phyloP scores from a whole-genome alignment of 2,329 filamentous ascomycete genomes.

The Apiospora saccharicola region DNA sequence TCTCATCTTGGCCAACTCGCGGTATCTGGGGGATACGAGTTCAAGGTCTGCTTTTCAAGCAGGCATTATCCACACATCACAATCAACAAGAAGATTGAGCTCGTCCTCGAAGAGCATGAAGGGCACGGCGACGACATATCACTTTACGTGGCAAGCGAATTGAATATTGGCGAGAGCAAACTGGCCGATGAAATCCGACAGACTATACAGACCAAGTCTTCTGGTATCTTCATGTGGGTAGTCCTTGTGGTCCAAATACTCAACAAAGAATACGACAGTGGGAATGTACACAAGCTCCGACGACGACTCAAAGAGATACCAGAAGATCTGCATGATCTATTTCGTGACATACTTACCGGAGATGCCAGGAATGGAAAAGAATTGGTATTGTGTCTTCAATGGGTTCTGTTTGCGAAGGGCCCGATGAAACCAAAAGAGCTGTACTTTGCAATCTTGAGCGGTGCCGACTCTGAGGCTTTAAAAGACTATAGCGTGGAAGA shows the following conservation, averaged over 20 bases:
- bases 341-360: constrained; percentile 57
- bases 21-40: not conserved
- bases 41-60: constrained; percentile 54
- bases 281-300: constrained; percentile 33
- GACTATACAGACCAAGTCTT: not conserved
- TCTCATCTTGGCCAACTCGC: constrained; percentile 45
- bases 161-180: not conserved
- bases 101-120: constrained; percentile 45
- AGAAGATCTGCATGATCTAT: constrained; percentile 52
- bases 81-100: constrained; percentile 39
- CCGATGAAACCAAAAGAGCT: constrained; percentile 54
- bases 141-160: not conserved
- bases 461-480: constrained; percentile 27
- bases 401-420: constrained; percentile 57
- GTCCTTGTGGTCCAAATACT: constrained; percentile 45
- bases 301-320: constrained; percentile 47
- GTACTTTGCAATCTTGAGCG: constrained; percentile 50
- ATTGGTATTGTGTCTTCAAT: constrained; percentile 57
- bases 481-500: not conserved
- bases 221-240: constrained; percentile 20
- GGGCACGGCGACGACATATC: constrained; percentile 34
- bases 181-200: not conserved
- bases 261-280: constrained; percentile 43
- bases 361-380: constrained; percentile 51
- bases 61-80: constrained; percentile 42